Conservation (phyloP, 1,284 basidiomycete species). For the Pholiota adiposa region DNA sequence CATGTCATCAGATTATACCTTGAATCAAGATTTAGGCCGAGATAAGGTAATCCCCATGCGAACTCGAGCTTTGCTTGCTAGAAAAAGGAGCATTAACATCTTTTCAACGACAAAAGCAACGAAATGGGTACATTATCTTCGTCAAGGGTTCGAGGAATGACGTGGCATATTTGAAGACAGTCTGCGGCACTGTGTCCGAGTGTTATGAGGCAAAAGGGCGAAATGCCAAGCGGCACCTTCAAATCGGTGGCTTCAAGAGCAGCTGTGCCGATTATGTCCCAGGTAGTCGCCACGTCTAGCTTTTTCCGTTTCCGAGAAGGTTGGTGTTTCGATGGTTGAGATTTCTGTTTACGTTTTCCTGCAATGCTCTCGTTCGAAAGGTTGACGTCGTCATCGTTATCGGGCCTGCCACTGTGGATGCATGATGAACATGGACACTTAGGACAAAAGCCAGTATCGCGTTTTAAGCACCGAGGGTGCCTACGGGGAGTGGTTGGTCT, state of each 20-base stretch:
- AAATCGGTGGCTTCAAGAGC: neutral
- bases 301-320: no score
- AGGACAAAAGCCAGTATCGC: no score
- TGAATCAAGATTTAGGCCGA: neutral
- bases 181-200: neutral
- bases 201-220: neutral
- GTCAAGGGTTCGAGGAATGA: neutral
- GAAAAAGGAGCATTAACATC: neutral
- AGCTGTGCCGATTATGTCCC: neutral
- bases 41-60: neutral
- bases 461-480: no score
- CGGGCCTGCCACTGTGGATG: no score
- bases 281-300: neutral
- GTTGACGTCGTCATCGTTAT: no score
- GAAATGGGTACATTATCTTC: no score
- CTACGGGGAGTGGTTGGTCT: no score
- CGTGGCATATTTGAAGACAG: neutral
- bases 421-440: no score
- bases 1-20: neutral
- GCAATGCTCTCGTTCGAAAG: no score
- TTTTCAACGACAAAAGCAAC: no score
- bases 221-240: neutral
- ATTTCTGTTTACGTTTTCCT: no score
- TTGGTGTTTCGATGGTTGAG: no score
- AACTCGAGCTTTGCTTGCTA: neutral